Evolutionary conservation across 1,284 basidiomycete genomes (phyloP), one percentile per base, ranked within the genome.

Genomic region (Tilletia caries): DNA sequence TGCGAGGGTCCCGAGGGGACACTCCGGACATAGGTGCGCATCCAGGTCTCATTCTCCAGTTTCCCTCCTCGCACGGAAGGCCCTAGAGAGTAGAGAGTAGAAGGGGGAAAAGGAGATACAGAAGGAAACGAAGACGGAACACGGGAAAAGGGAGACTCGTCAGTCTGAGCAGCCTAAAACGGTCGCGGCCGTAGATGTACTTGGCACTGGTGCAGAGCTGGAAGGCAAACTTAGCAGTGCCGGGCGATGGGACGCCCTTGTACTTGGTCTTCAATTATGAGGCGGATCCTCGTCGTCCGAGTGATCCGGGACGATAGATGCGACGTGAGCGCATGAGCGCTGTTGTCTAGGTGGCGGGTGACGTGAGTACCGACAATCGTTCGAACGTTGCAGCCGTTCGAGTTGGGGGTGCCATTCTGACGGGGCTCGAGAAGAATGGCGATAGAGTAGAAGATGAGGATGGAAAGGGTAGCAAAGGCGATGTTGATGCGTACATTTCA

Each of bases 331-430:
- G 25, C 25, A 23, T 54, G 52, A 23, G 29, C 13, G 25, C 23
- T 54, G n/a, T 54, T 25, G 52, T 54, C 52, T 27, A 23, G 52
- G 52, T 54, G n/a, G 52, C 52, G 52, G 23, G 27, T 15, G 52
- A 25, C 23, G 25, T 25, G 52, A 2, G 23, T 54, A 29, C 52
- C 52, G 52, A 29, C 25, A 23, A 54, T 29, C n/a, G 23, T 27
- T 15, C 29, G 25, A 23, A 18, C 52, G 52, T 29, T 29, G 52
- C 52, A 54, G 3, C 3, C 4, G 25, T 25, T 54, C 25, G 23
- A 13, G 52, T 54, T 15, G 4, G 13, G 13, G 20, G 52, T 25
- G 27, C 0, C 20, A n/a, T n/a, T n/a, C n/a, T n/a, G n/a, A 27
- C 52, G 52, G 13, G 23, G 13, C 25, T 23, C 25, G 15, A 54